Conservation (phyloP, 2,329 filamentous ascomycete genomes). For the Beauveria bassiana region DNA sequence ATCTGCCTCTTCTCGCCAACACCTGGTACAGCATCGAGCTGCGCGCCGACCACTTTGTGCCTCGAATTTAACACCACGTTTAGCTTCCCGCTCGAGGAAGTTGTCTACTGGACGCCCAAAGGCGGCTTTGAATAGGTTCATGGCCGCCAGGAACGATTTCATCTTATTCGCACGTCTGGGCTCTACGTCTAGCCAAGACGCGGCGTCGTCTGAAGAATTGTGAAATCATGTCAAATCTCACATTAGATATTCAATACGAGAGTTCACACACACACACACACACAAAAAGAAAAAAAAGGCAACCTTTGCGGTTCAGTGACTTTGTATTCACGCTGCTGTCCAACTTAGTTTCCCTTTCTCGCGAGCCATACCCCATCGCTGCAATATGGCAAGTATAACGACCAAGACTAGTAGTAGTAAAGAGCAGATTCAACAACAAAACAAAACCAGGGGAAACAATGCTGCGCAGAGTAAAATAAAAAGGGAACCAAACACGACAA, state of each 20-base stretch:
- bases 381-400: slow-evolving; percentile 3
- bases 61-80: slow-evolving; percentile 36
- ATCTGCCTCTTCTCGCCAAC: slow-evolving; percentile 35
- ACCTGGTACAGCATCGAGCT: slow-evolving; percentile 45
- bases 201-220: background rate
- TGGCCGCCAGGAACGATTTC: slow-evolving; percentile 37
- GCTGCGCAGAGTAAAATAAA: slow-evolving; percentile 11
- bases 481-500: background rate
- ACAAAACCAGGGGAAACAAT: slow-evolving; percentile 5
- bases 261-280: no score
- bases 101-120: slow-evolving; percentile 38
- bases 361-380: slow-evolving; percentile 3
- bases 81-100: slow-evolving; percentile 39
- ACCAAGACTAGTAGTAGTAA: slow-evolving; percentile 1
- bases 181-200: background rate
- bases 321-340: slow-evolving; percentile 13
- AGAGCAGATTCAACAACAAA: slow-evolving; percentile 5
- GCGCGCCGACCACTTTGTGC: slow-evolving; percentile 38
- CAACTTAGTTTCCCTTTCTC: slow-evolving; percentile 8
- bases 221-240: background rate
- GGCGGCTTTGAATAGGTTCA: slow-evolving; percentile 41
- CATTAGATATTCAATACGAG: no score
- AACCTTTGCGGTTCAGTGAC: background rate
- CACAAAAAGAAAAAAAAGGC: background rate
- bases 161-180: slow-evolving; percentile 23